A percentile compares a stretch with the other conserved stretches of the same genome.
Evolutionary conservation across 2,329 filamentous ascomycete species (phyloP).

Genomic region (Ilyonectria robusta): DNA sequence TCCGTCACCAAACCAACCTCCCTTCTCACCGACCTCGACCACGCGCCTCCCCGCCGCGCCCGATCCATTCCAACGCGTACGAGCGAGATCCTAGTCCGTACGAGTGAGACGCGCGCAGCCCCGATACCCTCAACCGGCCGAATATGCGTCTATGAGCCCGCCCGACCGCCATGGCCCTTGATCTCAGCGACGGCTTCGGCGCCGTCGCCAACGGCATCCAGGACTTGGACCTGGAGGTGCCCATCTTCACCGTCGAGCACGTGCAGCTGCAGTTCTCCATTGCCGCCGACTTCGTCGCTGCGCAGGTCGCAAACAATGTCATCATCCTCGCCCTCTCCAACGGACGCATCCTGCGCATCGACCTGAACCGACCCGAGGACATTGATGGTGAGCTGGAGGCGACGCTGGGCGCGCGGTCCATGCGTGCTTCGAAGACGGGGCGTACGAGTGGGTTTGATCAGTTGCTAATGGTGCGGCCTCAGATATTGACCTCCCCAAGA

Average conservation of each 20-base stretch:
- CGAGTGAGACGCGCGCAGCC: constrained; percentile 1
- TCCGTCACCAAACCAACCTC: constrained; percentile 11
- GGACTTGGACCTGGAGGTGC: constrained; percentile 71
- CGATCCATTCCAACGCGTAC: not conserved
- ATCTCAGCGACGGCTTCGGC: constrained; percentile 75
- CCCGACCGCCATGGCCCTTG: constrained; percentile 53
- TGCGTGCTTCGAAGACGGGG: not conserved
- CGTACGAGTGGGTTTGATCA: not conserved
- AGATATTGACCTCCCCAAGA: constrained; percentile 98
- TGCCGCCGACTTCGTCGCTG: constrained; percentile 94
- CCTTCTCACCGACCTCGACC: constrained; percentile 1
- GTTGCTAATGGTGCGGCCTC: constrained; percentile 32
- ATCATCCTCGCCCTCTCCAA: constrained; percentile 93
- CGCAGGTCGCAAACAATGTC: constrained; percentile 97
- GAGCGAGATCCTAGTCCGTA: not conserved
- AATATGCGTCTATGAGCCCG: constrained; percentile 44
- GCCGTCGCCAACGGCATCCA: constrained; percentile 72
- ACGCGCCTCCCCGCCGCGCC: constrained; percentile 1
- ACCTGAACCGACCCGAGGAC: constrained; percentile 92
- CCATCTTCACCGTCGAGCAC: constrained; percentile 94
- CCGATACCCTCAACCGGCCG: constrained; percentile 18
- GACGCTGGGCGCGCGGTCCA: not conserved
- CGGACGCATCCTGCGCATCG: constrained; percentile 92
- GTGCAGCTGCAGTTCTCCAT: constrained; percentile 96
- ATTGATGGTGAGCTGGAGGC: constrained; percentile 79